These are phyloP conservation scores for Zoysia pacifica DNA, from an alignment of 176 grass and related monocot genomes.

Conservation along the genomic window DNA sequence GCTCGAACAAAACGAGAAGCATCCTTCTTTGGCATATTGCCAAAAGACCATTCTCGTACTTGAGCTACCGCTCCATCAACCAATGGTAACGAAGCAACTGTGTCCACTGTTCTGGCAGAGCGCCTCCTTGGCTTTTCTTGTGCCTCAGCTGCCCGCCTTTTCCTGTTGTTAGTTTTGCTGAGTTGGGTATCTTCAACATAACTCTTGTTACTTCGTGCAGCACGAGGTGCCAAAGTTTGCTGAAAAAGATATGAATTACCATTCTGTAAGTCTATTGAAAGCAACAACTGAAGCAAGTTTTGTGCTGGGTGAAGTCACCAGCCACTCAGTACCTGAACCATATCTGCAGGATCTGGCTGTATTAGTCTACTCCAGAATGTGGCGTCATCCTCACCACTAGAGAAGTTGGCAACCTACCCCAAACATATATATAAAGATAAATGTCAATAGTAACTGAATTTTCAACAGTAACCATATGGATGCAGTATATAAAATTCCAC, in stretches of 20 bases:
- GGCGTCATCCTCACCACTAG: slow-evolving; percentile 91
- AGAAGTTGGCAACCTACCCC: slow-evolving; percentile 89
- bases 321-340: slow-evolving; percentile 68
- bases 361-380: slow-evolving; percentile 99
- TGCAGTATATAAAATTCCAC: slow-evolving; percentile 21
- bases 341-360: slow-evolving; percentile 81
- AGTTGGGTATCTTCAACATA: slow-evolving; percentile 84
- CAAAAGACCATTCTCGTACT: slow-evolving; percentile 91
- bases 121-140: slow-evolving; percentile 79
- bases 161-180: slow-evolving; percentile 64
- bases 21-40: slow-evolving; percentile 86
- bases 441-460: slow-evolving; percentile 15
- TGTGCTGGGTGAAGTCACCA: background rate
- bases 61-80: slow-evolving; percentile 89
- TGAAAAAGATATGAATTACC: slow-evolving; percentile 29
- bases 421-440: slow-evolving; percentile 23
- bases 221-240: slow-evolving; percentile 95
- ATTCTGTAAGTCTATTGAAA: slow-evolving; percentile 5
- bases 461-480: slow-evolving; percentile 22
- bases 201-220: slow-evolving; percentile 87
- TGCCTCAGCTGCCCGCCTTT: slow-evolving; percentile 60
- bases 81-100: slow-evolving; percentile 57
- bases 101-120: slow-evolving; percentile 73
- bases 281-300: background rate
- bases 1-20: slow-evolving; percentile 90